Base-by-base conservation (phyloP, 257 asterid genomes). In the Solanum ahanhuiri region DNA sequence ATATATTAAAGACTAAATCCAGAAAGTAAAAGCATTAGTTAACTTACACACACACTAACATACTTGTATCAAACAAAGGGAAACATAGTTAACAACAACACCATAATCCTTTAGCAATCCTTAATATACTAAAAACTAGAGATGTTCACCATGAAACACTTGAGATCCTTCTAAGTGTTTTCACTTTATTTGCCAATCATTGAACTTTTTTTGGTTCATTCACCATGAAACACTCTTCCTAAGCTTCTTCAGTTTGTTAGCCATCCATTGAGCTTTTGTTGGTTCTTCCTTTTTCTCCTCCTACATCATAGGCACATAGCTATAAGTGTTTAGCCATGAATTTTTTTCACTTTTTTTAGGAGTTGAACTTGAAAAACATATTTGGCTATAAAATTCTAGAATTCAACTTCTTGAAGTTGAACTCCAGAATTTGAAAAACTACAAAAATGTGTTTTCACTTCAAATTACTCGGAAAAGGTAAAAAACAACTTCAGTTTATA, bases 361-460 rank as follows among this genome's bases (percentile, higher is more conserved):
- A 57, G 64, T 7, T 57, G 23, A 57, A 57, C 11, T 57, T 18
- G 23, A 7, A 57, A 54, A 57, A 57, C 23, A 57, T 18, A 57
- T 2, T 7, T 57, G 0, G 4, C 4, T 7, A 57, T 57, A 57
- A 57, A 57, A 57, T 18, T 57, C 11, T 57, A 0, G 2, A 57
- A 57, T 18, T 57, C 64, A 57, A 57, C 64, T 54, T 18, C 4
- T 54, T 54, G 2, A 54, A 1, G 10, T 54, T 54, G 0, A 54
- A 54, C 63, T 54, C 63, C 63, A 54, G n/a, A 18, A 7, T 18
- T 54, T 54, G 63, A 18, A 54, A 54, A 54, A 0, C 63, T 6
- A 54, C 63, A 54, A 17, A 18, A 18, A 18, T 0, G 0, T 18
- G 4, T 57, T 18, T 57, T 57, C 23, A 0, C 64, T 6, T 0